Conservation (phyloP, 2,329 filamentous ascomycete genomes). For the Uncinocarpus reesii region DNA sequence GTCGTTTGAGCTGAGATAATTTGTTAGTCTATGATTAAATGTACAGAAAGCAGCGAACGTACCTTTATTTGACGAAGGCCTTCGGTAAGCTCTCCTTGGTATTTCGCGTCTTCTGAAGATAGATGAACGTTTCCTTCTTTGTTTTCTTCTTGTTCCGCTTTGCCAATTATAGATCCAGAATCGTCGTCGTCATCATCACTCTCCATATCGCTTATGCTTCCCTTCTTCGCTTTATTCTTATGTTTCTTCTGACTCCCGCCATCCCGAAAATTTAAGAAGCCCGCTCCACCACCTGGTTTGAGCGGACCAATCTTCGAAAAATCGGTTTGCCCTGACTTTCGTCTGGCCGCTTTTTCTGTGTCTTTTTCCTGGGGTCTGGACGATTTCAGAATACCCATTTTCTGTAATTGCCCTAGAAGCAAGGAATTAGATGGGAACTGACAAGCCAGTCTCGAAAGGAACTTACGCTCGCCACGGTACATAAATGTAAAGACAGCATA, state of each 20-base stretch:
- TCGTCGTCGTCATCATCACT: conserved; percentile 69
- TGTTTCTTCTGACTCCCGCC: conserved; percentile 46
- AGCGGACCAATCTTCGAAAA: conserved; percentile 76
- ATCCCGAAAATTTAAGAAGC: conserved; percentile 81
- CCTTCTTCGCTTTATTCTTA: conserved; percentile 52
- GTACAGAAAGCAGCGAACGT: conserved; percentile 11
- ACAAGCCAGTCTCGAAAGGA: not conserved
- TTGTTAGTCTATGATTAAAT: conserved; percentile 9
- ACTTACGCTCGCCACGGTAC: conserved; percentile 87
- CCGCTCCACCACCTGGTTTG: conserved; percentile 76
- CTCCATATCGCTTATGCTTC: conserved; percentile 56
- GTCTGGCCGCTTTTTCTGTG: conserved; percentile 54
- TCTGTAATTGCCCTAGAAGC: conserved; percentile 71
- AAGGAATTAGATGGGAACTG: conserved; percentile 15
- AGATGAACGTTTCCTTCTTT: conserved; percentile 40
- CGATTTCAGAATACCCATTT: conserved; percentile 78
- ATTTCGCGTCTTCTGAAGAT: conserved; percentile 51
- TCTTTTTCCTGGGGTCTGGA: conserved; percentile 53
- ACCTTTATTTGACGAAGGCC: conserved; percentile 58
- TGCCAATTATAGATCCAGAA: conserved; percentile 48
- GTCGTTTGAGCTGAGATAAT: conserved; percentile 57
- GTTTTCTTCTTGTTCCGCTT: conserved; percentile 51
- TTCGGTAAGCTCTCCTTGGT: conserved; percentile 52
- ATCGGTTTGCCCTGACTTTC: conserved; percentile 72
- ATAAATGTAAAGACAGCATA: conserved; percentile 97